Conservation (phyloP, 805 yeast species). For the Schizosaccharomyces japonicus region DNA sequence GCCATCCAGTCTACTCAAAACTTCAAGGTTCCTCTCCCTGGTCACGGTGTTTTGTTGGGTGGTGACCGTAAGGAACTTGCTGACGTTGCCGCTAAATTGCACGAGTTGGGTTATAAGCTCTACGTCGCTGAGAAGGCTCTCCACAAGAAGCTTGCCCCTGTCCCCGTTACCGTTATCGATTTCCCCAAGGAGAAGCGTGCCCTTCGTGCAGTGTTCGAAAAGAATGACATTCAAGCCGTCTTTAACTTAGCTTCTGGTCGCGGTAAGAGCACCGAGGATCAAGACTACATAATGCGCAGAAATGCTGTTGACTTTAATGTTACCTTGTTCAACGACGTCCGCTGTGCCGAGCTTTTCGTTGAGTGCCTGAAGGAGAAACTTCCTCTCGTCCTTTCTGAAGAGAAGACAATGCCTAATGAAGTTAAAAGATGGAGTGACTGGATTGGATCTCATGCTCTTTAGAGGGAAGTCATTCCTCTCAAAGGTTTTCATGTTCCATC, state of each 20-base stretch:
- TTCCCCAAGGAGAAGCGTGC: conserved; percentile 89
- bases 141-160: conserved; percentile 15
- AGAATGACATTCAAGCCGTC: conserved; percentile 62
- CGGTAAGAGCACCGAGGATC: conserved; percentile 63
- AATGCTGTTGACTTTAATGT: conserved; percentile 95
- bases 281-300: conserved; percentile 94
- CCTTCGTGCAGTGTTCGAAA: conserved; percentile 77
- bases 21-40: conserved; percentile 81
- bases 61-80: conserved; percentile 71
- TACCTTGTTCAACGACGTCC: conserved; percentile 90
- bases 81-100: conserved; percentile 42
- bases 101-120: conserved; percentile 56
- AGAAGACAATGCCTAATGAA: conserved; percentile 45
- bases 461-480: no score
- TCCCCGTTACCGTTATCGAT: conserved; percentile 30
- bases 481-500: no score
- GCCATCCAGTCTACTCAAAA: conserved; percentile 92
- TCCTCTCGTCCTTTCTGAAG: conserved; percentile 13
- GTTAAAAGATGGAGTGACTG: conserved; percentile 93
- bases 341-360: conserved; percentile 72
- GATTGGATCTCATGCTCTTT: conserved; percentile 78
- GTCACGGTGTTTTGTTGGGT: conserved; percentile 73
- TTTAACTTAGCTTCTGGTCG: conserved; percentile 77
- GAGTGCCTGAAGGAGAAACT: conserved; percentile 53
- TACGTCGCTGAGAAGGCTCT: conserved; percentile 56